Base-by-base conservation (phyloP, 2,329 filamentous ascomycete species). In the Trichoderma pleuroti region DNA sequence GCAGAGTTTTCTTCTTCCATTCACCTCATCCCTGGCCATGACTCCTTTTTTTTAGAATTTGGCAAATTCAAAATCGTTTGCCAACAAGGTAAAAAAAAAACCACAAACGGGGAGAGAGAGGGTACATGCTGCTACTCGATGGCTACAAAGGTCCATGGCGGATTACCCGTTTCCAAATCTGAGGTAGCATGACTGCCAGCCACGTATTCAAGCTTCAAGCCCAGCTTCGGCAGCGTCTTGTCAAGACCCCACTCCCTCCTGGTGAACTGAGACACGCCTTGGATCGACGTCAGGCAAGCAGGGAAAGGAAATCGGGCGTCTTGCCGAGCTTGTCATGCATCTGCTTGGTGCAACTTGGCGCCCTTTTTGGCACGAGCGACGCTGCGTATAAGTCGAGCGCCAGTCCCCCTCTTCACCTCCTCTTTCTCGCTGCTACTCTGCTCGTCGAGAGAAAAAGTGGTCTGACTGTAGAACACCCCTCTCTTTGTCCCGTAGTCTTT, bases 141-240 rank as follows among this genome's bases (percentile, higher is more conserved):
- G n/a, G 56, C 65, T 68, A 68, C 65, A 61, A 61, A 59, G 52
- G 32, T 18, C 52, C 14, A 24, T 18, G 49, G 56, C 64, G 46
- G 62, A 56, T 66, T 54, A n/a, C 42, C 28, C 32, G n/a, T 59
- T 68, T 32, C 65, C 65, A 46, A 32, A 46, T 68, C 52, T 59
- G 34, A 46, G 65, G 65, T 68, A 59, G 65, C 54, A 68, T 68
- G 65, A 60, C 65, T 60, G 54, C 36, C 65, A 68, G 65, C 65
- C 65, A 68, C 65, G 65, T 68, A 68, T 68, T 68, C 65, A 68
- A 68, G 65, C 65, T 68, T 68, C 65, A 68, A 61, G 65, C 65
- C 65, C 65, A 68, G 56, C 59, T 61, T 46, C 68, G 60, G 60
- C 60, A 64, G 65, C 60, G 60, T 59, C 68, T 59, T 34, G 3